Conservation (phyloP, 768 basidiomycete genomes). For the Mycena capillaripes region DNA sequence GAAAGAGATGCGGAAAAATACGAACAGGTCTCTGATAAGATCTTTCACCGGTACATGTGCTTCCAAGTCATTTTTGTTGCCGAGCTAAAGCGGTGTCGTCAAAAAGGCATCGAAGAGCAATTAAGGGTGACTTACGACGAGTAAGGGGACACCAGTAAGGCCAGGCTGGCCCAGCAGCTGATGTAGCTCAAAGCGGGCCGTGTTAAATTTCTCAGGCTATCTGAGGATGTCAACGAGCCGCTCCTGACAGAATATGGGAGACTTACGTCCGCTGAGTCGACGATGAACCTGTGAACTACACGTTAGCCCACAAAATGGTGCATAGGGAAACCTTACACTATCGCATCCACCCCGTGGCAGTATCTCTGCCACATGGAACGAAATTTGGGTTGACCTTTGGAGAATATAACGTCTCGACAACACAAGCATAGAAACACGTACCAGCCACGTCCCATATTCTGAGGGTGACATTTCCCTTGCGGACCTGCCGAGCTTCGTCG, state of each 20-base stretch:
- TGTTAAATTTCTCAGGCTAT: constrained; percentile 86
- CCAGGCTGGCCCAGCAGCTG: constrained; percentile 78
- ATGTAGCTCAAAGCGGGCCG: constrained; percentile 88
- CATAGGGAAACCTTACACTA: constrained; percentile 71
- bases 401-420: constrained; percentile 26
- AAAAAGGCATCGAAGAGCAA: not conserved
- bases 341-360: constrained; percentile 92
- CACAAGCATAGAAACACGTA: constrained; percentile 47
- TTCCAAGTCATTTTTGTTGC: constrained; percentile 93
- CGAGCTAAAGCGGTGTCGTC: constrained; percentile 64
- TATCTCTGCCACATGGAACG: constrained; percentile 95
- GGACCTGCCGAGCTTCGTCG: constrained; percentile 20
- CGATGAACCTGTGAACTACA: constrained; percentile 77
- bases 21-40: constrained; percentile 83
- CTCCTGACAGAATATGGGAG: not conserved
- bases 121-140: constrained; percentile 72
- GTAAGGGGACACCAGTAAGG: constrained; percentile 80
- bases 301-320: not conserved
- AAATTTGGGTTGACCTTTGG: constrained; percentile 89
- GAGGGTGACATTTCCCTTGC: constrained; percentile 90
- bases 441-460: constrained; percentile 98
- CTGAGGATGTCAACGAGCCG: constrained; percentile 4
- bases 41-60: constrained; percentile 86
- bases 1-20: constrained; percentile 32
- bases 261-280: constrained; percentile 90